Evolutionary conservation across 495 filamentous ascomycete genomes (phyloP).

Genomic region (Durotheca rogersii): DNA sequence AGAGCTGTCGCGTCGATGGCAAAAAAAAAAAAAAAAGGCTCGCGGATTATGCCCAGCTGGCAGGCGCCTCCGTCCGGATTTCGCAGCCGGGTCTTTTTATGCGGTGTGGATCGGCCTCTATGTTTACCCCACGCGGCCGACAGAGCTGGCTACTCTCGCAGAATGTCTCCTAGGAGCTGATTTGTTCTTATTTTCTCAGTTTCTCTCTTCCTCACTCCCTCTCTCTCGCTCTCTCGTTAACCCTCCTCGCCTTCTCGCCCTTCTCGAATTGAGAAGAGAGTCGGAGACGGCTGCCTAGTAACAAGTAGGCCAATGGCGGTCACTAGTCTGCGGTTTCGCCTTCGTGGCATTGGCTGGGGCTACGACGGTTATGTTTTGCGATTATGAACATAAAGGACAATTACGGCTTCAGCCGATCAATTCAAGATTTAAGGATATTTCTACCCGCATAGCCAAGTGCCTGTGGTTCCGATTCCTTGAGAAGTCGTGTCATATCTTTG

Average conservation of each 20-base stretch:
- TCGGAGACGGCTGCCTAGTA: constrained; percentile 6
- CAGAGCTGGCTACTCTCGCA: neutral
- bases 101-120: constrained; percentile 21
- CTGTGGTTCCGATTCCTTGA: constrained; percentile 2
- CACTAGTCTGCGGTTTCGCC: too few relatives aligned
- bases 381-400: constrained; percentile 12
- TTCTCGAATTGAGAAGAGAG: constrained; percentile 10
- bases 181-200: too few relatives aligned
- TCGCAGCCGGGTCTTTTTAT: constrained; percentile 7
- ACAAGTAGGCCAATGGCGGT: constrained; percentile 8
- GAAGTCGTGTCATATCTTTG: neutral
- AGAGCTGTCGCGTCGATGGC: constrained; percentile 4
- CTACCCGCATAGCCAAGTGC: constrained; percentile 3
- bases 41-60: neutral
- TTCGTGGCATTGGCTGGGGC: constrained; percentile 1
- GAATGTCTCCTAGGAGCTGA: neutral
- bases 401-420: constrained; percentile 18
- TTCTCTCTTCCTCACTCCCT: constrained; percentile 2
- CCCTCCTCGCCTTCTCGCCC: neutral
- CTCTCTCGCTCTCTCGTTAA: too few relatives aligned
- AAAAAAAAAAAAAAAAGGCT: too few relatives aligned
- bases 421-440: neutral
- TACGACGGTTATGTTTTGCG: constrained; percentile 2
- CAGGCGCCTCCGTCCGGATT: too few relatives aligned
- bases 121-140: constrained; percentile 12